A percentile compares a stretch with the other conserved stretches of the same genome.
These are phyloP conservation scores for Hylodesmum podocarpum DNA, from an alignment of 306 rosid genomes.

Conservation along the genomic window DNA sequence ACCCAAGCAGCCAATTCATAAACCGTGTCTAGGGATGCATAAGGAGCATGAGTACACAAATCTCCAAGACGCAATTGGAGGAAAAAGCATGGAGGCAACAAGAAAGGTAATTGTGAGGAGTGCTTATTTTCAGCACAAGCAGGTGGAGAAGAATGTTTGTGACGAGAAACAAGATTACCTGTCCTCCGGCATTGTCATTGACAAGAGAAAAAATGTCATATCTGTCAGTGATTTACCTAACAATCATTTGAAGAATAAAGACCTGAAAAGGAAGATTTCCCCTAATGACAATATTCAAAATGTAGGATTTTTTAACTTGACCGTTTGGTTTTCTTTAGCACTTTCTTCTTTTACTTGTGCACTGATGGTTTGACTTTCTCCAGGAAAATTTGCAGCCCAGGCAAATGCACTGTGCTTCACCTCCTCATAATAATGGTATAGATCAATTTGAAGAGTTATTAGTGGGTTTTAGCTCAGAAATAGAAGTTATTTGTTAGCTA, in stretches of 20 bases:
- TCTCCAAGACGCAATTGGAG: slow-evolving; percentile 40
- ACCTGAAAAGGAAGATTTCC: slow-evolving; percentile 61
- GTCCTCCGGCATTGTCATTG: slow-evolving; percentile 30
- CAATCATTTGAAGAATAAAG: slow-evolving; percentile 34
- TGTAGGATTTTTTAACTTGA: slow-evolving; percentile 47
- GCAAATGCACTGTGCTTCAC: slow-evolving; percentile 31
- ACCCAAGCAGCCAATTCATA: slow-evolving; percentile 65
- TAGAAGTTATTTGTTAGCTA: slow-evolving; percentile 14
- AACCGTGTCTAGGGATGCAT: slow-evolving; percentile 64
- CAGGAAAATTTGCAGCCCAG: slow-evolving; percentile 63
- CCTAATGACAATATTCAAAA: slow-evolving; percentile 43
- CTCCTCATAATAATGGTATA: slow-evolving; percentile 51
- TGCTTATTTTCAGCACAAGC: slow-evolving; percentile 62
- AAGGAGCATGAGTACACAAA: slow-evolving; percentile 45
- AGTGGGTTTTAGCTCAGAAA: not conserved
- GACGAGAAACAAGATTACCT: slow-evolving; percentile 36
- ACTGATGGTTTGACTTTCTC: slow-evolving; percentile 32
- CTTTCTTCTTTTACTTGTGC: slow-evolving; percentile 13
- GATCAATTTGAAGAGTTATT: slow-evolving; percentile 13
- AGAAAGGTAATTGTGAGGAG: slow-evolving; percentile 74
- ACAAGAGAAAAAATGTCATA: slow-evolving; percentile 28
- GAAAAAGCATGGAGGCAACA: slow-evolving; percentile 46
- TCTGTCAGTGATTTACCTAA: slow-evolving; percentile 36
- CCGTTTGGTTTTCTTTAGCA: slow-evolving; percentile 15
- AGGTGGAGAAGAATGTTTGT: slow-evolving; percentile 34